A percentile compares a stretch with the other conserved stretches of the same genome.
phyloP scores from a whole-genome alignment of 2,329 filamentous ascomycete genomes.

The Coniochaeta ligniaria region DNA sequence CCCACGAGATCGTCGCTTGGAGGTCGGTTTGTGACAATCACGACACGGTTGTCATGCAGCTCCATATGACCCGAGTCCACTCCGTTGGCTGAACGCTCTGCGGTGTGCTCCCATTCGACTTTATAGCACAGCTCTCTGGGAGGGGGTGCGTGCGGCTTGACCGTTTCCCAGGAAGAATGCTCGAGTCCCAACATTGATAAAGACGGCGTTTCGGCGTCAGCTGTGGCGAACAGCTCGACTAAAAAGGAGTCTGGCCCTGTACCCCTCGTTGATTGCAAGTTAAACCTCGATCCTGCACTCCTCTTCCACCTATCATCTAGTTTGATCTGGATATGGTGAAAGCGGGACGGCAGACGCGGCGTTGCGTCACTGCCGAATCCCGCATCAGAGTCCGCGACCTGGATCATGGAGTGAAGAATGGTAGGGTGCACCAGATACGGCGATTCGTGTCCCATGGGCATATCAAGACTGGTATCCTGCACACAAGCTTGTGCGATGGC shows the following conservation, averaged over 20 bases:
- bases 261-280: background rate
- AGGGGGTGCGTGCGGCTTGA: background rate
- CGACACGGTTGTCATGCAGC: background rate
- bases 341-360: background rate
- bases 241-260: background rate
- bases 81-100: background rate
- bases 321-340: background rate
- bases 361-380: background rate
- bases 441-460: background rate
- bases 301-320: background rate
- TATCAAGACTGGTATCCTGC: conserved; percentile 1
- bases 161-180: background rate
- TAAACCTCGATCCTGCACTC: background rate
- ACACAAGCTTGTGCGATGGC: background rate
- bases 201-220: background rate
- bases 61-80: background rate
- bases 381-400: background rate
- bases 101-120: background rate
- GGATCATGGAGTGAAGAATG: background rate
- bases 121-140: background rate
- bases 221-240: background rate
- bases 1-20: background rate
- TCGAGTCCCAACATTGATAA: conserved; percentile 1
- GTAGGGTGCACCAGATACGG: background rate
- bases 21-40: background rate